Percentiles rank a stretch among this genome's conserved stretches.
Conservation (phyloP, 305 asterid genomes). For the Striga hermonthica region DNA sequence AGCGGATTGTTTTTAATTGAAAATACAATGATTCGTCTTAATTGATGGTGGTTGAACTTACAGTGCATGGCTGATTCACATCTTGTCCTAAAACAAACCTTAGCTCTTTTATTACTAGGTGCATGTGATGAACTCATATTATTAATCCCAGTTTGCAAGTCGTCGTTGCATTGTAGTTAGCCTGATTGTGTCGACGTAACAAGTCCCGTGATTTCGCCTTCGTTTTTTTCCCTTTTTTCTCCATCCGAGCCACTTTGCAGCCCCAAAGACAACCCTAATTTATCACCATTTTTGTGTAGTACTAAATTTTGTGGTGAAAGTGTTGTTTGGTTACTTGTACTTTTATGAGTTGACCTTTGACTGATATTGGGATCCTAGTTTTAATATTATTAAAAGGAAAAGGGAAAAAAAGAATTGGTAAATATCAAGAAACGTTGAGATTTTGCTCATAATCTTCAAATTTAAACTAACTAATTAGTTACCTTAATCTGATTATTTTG, state of each 20-base stretch:
- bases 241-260: slow-evolving; percentile 32
- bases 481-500: slow-evolving; percentile 32
- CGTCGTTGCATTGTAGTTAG: slow-evolving; percentile 23
- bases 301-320: neutral
- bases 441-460: neutral
- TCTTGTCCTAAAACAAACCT: slow-evolving; percentile 69
- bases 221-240: neutral
- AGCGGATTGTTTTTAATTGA: too few species aligned
- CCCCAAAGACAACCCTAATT: slow-evolving; percentile 51
- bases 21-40: neutral
- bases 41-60: slow-evolving; percentile 36
- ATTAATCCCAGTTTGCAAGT: slow-evolving; percentile 34
- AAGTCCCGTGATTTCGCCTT: neutral
- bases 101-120: slow-evolving; percentile 56
- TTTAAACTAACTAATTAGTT: neutral
- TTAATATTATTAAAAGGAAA: neutral
- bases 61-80: slow-evolving; percentile 67
- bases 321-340: neutral
- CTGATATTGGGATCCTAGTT: neutral
- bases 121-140: slow-evolving; percentile 34
- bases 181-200: slow-evolving; percentile 15
- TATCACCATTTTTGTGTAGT: slow-evolving; percentile 33
- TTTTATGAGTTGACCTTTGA: neutral
- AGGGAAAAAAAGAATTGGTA: too few species aligned
- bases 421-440: too few species aligned